Conservation (phyloP, 2,329 filamentous ascomycete genomes). For the Microsporum ferrugineum region DNA sequence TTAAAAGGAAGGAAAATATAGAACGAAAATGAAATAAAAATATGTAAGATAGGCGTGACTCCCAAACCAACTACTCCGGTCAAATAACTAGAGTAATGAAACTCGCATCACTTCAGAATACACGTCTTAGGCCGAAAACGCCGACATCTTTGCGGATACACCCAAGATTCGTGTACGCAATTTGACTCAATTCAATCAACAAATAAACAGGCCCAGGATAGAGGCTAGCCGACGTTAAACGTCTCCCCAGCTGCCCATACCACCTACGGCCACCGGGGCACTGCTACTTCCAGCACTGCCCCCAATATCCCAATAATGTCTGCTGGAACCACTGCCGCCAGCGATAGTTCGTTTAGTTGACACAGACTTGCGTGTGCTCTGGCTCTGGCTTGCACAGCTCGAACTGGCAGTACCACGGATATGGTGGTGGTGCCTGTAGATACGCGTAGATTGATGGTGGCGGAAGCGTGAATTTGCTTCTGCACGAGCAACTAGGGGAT, state of each 20-base stretch:
- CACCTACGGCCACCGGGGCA: constrained; percentile 53
- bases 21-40: not conserved
- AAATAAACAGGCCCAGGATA: not conserved
- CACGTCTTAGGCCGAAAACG: not conserved
- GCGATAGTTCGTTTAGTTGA: constrained; percentile 40
- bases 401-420: constrained; percentile 36
- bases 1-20: not conserved
- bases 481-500: constrained; percentile 63
- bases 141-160: not conserved
- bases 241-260: constrained; percentile 70
- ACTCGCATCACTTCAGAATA: not conserved
- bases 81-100: not conserved
- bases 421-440: constrained; percentile 32
- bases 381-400: constrained; percentile 77
- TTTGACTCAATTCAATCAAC: not conserved
- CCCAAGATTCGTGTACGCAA: not conserved
- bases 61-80: not conserved
- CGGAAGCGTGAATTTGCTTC: constrained; percentile 35
- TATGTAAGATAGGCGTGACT: not conserved
- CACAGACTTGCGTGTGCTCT: constrained; percentile 54
- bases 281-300: constrained; percentile 67
- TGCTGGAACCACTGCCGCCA: no score
- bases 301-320: constrained; percentile 31
- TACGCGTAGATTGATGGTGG: constrained; percentile 26
- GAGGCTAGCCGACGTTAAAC: constrained; percentile 15